phyloP scores from a whole-genome alignment of 2,329 filamentous ascomycete species.

The Penicillium crustosum region DNA sequence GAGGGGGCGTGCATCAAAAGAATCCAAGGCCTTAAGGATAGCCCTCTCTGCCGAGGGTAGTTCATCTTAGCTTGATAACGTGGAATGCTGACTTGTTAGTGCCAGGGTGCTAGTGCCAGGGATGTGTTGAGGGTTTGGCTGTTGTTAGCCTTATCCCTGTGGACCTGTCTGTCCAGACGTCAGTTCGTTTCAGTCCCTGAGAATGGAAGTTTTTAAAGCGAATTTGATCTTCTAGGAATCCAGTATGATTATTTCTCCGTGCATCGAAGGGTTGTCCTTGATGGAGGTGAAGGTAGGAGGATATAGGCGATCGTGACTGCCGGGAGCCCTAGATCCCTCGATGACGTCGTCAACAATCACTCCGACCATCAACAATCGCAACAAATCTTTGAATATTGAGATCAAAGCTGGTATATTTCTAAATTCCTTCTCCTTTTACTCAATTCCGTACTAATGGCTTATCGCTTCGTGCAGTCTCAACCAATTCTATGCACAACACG shows the following conservation, averaged over 20 bases:
- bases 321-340: conserved; percentile 13
- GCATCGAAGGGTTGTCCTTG: conserved; percentile 11
- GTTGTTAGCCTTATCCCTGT: conserved; percentile 14
- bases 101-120: conserved; percentile 17
- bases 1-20: conserved; percentile 23
- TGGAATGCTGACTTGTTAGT: conserved; percentile 18
- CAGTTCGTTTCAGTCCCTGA: conserved; percentile 14
- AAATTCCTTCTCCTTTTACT: neutral
- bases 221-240: conserved; percentile 7
- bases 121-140: conserved; percentile 7
- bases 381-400: neutral
- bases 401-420: neutral
- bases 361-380: neutral
- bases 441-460: neutral
- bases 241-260: conserved; percentile 1
- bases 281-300: conserved; percentile 9
- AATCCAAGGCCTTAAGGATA: conserved; percentile 18
- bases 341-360: conserved; percentile 14
- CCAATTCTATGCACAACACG: conserved; percentile 1
- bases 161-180: conserved; percentile 10
- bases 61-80: conserved; percentile 10
- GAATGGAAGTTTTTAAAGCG: conserved; percentile 15
- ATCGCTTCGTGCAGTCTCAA: neutral
- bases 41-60: neutral
- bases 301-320: neutral